These are phyloP conservation scores for Phoma sp. DNA, from an alignment of 2,329 filamentous ascomycete genomes.

Conservation along the genomic window DNA sequence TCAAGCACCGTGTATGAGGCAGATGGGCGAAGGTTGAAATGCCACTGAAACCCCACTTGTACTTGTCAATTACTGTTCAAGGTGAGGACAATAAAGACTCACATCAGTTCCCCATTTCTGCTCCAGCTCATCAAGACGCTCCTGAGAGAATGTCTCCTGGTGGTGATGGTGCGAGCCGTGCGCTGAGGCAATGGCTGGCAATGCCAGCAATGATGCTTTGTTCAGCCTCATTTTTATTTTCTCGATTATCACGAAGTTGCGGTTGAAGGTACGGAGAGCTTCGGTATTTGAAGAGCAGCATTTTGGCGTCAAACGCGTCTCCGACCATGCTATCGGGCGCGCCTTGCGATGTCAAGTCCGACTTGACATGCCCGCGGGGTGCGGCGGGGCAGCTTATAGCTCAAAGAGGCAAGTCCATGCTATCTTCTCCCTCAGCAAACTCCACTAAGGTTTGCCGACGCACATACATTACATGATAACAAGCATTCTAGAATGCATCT, in stretches of 20 bases:
- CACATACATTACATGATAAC: no score
- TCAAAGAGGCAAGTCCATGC: conserved; percentile 16
- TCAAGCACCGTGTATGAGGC: conserved; percentile 57
- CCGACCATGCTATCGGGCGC: conserved; percentile 4
- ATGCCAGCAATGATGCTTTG: conserved; percentile 5
- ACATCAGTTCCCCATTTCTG: conserved; percentile 54
- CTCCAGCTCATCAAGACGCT: conserved; percentile 43
- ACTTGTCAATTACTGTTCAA: conserved; percentile 14
- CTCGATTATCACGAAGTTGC: neutral
- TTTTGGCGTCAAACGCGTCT: conserved; percentile 17
- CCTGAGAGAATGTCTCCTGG: conserved; percentile 38
- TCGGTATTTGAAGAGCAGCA: conserved; percentile 8
- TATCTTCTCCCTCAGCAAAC: neutral
- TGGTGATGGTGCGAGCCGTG: conserved; percentile 34
- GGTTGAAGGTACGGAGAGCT: neutral
- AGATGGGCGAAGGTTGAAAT: conserved; percentile 66
- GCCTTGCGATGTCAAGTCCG: conserved; percentile 10
- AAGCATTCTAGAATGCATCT: no score
- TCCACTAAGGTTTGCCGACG: neutral
- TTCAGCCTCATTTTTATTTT: conserved; percentile 10
- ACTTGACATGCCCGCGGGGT: conserved; percentile 9
- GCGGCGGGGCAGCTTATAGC: conserved; percentile 11
- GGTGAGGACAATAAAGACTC: conserved; percentile 1
- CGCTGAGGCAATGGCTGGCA: conserved; percentile 12
- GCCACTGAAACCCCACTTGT: conserved; percentile 71